These are phyloP conservation scores for Backusella luteola DNA, from an alignment of 192 early-diverging fungal genomes.

Conservation along the genomic window DNA sequence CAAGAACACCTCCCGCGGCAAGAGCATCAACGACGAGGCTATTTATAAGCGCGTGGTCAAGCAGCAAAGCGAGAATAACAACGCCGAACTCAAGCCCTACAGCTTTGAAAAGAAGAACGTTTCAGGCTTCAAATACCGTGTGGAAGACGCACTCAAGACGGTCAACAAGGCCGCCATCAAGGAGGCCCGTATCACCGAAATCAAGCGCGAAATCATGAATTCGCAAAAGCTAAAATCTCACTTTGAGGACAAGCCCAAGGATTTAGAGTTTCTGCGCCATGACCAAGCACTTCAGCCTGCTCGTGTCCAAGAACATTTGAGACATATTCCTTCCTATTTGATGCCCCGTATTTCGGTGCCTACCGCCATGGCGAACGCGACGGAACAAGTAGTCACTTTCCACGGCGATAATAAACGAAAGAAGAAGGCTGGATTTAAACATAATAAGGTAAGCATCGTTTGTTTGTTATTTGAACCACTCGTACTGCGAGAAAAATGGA, in stretches of 20 bases:
- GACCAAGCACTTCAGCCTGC: slow-evolving; percentile 86
- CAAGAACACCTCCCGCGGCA: slow-evolving; percentile 32
- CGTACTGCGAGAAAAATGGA: background rate
- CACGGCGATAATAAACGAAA: slow-evolving; percentile 20
- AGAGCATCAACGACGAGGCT: slow-evolving; percentile 55
- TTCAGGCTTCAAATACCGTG: slow-evolving; percentile 90
- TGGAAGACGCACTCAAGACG: slow-evolving; percentile 78
- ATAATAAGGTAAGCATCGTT: background rate
- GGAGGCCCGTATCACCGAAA: slow-evolving; percentile 92
- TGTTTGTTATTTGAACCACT: background rate
- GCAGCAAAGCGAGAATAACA: slow-evolving; percentile 51
- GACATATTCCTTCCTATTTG: slow-evolving; percentile 91
- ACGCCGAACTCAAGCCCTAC: slow-evolving; percentile 69
- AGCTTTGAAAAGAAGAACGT: slow-evolving; percentile 88
- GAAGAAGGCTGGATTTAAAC: slow-evolving; percentile 1
- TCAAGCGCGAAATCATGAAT: slow-evolving; percentile 93
- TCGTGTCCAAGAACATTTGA: slow-evolving; percentile 84
- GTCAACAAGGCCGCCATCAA: slow-evolving; percentile 77
- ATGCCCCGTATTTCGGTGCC: slow-evolving; percentile 73
- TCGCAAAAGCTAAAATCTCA: slow-evolving; percentile 95
- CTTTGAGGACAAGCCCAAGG: slow-evolving; percentile 95
- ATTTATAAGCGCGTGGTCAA: slow-evolving; percentile 75
- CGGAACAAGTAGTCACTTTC: slow-evolving; percentile 1
- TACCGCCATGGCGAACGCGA: slow-evolving; percentile 6
- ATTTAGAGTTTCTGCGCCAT: slow-evolving; percentile 88